Base-by-base conservation (phyloP, 1,284 basidiomycete genomes). In the Microbotryum silenes-acaulis region DNA sequence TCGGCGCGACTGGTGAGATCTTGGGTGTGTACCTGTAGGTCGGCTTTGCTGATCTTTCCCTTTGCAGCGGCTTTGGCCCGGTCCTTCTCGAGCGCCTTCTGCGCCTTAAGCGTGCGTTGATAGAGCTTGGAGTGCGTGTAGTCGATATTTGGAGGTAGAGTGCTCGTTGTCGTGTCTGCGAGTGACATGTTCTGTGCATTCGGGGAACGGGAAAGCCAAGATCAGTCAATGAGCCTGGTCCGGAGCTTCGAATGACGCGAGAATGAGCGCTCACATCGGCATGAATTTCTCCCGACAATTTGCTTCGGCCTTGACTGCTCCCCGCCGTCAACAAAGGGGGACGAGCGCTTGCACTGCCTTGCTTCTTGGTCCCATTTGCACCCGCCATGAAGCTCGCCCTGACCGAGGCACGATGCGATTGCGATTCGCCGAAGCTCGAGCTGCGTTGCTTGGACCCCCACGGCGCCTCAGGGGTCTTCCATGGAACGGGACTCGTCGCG, bases 31-130 rank as follows among this genome's bases (percentile, higher is more conserved):
- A 21, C 27, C 47, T n/a, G 57, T 31, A 20, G 58, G 58, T 31
- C 37, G 16, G 16, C 37, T 42, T 42, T 42, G 37, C 37, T 42
- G 37, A 59, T 37, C 48, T 65, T 65, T 52, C 63, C 63, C 44
- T 65, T 68, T 25, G 61, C 53, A 6, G 64, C 61, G 4, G 64
- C 64, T 44, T 63, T 66, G 21, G 56, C 59, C 14, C 67, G 62
- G 42, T 68, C 67, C 62, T 68, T 68, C 42, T 69, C 67, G 31
- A 69, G 56, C 12, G 60, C 61, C 33, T 67, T 67, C 37, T 67
- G 67, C 49, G 67, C 67, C 54, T 69, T 69, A 37, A 63, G 51
- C 16, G 65, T 69, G 10, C 67, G 65, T 27, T 67, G 62, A 54
- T 67, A 67, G 29, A 69, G 56, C 51, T 60, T 62, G 16, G 61